phyloP scores from a whole-genome alignment of 768 basidiomycete species.

The Phylloporus sp. region DNA sequence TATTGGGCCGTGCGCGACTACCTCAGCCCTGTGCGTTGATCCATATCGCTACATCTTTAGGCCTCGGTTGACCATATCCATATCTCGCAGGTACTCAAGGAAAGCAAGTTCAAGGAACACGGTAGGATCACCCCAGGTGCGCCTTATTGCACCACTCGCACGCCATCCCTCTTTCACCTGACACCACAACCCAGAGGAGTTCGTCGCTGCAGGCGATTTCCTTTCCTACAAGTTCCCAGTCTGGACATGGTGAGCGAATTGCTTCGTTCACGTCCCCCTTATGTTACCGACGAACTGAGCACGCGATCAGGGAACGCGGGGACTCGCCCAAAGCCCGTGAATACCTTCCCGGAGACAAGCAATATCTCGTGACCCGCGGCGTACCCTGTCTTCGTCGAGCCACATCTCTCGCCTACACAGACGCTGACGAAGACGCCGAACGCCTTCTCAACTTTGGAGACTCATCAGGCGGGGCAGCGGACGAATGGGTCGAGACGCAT shows the following conservation, averaged over 20 bases:
- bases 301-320: conserved; percentile 75
- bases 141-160: conserved; percentile 17
- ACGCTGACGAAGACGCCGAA: conserved; percentile 95
- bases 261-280: background rate
- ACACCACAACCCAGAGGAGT: conserved; percentile 69
- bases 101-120: conserved; percentile 99
- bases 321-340: conserved; percentile 82
- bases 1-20: conserved; percentile 93
- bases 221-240: conserved; percentile 97
- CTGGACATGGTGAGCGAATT: conserved; percentile 78
- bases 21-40: conserved; percentile 70
- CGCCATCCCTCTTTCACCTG: conserved; percentile 1
- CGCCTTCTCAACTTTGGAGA: conserved; percentile 82
- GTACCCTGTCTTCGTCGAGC: conserved; percentile 97
- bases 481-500: conserved; percentile 99
- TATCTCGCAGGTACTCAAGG: conserved; percentile 76
- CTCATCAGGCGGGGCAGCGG: conserved; percentile 50
- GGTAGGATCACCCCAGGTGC: conserved; percentile 91
- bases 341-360: conserved; percentile 92
- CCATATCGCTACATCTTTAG: conserved; percentile 10
- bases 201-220: conserved; percentile 97
- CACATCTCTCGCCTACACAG: conserved; percentile 87
- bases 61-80: conserved; percentile 25
- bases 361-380: conserved; percentile 91
- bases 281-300: background rate